Evolutionary conservation across 2,329 filamentous ascomycete genomes (phyloP), one percentile per base, ranked within the genome.

Genomic region (Nemania sp.): DNA sequence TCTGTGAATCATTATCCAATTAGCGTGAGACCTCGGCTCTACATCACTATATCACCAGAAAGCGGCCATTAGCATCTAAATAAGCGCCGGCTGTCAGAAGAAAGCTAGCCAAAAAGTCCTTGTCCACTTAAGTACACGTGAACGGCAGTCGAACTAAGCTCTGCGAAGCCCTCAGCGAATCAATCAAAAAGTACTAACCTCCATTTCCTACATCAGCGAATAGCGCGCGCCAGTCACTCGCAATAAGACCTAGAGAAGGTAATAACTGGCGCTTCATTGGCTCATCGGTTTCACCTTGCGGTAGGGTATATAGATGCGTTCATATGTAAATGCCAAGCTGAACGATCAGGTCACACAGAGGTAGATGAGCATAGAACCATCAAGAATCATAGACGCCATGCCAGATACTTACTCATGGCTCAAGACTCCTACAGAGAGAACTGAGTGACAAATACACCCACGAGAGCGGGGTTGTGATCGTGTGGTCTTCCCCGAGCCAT

Each of bases 151-250:
- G 19, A 23, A 44, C n/a, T 34, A 23, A 31, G 5, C 24, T 52
- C 34, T 42, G 30, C 6, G 30, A 0, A 33, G 11, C 20, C 11
- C 24, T 37, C 15, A 37, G 42, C 56, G 45, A 59, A 59, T 59
- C 56, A 52, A 22, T 19, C n/a, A n/a, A n/a, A n/a, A 8, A 28
- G 17, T 6, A 15, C 23, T n/a, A 2, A 37, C 39, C 33, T 14
- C 14, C 42, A 12, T 36, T 42, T 15, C 28, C 28, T n/a, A 31
- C 40, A 17, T 20, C 20, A 41, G 22, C 15, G 19, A 39, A 42
- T 56, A 20, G 55, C 58, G 58, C 58, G 58, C 58, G 58, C 36
- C 40, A 56, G 36, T 49, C 47, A 45, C 22, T 49, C 39, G 36
- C 34, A 28, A 39, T n/a, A 6, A n/a, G 30, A 37, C 50, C 34